phyloP scores from a whole-genome alignment of 108 stramenopile genomes.

The Ochromonas danica region DNA sequence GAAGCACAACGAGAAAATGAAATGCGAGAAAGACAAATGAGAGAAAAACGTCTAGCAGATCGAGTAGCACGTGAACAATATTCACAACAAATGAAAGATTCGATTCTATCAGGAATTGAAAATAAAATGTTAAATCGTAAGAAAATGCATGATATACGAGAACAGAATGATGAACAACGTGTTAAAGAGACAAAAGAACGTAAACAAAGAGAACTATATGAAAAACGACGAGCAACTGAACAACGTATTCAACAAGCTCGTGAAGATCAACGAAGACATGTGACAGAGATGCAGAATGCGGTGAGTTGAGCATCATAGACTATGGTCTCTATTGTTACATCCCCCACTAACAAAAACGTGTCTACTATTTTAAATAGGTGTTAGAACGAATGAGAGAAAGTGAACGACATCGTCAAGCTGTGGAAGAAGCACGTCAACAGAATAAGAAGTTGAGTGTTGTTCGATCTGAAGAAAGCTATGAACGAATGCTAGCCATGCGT shows the following conservation, averaged over 20 bases:
- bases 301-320: no score
- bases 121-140: not conserved
- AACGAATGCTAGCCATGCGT: not conserved
- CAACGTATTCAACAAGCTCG: no score
- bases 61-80: slow-evolving; percentile 1
- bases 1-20: not conserved
- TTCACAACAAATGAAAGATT: not conserved
- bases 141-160: not conserved
- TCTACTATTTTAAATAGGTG: no score
- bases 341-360: no score
- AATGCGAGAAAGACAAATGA: not conserved
- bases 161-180: not conserved
- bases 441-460: not conserved
- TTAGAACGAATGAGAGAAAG: no score
- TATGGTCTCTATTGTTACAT: no score
- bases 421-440: not conserved
- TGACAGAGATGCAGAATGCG: no score
- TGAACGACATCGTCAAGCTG: no score
- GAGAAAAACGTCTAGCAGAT: slow-evolving; percentile 4
- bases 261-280: no score
- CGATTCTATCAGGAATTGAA: not conserved
- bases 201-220: not conserved
- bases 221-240: not conserved
- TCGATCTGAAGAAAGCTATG: not conserved
- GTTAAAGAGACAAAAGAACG: not conserved